Base-by-base conservation (phyloP, 495 filamentous ascomycete genomes). In the Daldinia concentrica region DNA sequence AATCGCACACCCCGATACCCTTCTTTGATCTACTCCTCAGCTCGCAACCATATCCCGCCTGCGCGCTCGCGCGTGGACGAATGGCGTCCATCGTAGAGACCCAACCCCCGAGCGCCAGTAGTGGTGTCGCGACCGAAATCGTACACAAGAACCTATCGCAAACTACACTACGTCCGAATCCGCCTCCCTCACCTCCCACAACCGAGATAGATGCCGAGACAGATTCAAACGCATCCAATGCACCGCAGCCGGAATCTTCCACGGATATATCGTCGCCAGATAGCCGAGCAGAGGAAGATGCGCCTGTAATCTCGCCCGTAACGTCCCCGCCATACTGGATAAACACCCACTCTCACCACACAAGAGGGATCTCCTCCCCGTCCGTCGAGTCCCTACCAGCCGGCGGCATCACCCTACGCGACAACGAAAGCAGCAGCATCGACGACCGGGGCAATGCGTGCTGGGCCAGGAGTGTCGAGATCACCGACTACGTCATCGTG, bases 391-490 rank as follows among this genome's bases (percentile, higher is more conserved):
- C 84, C n/a, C 69, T 82, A 14, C 75, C 78, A 0, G 67, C 72
- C 3, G 83, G 84, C 26, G 84, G 80, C 29, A 88, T 88, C 58
- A 84, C 79, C 15, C 73, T 88, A 52, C 82, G 80, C 43, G 86
- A 88, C 66, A 87, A 87, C 75, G 83, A 85, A 64, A 80, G 72
- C 24, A 79, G 79, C 62, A 80, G 79, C 14, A 74, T 72, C 15
- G 78, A 80, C 32, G 80, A 83, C 43, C 80, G 83, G 54, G 86
- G 85, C 61, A 79, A 81, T 29, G 84, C 85, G 11, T 87, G 86
- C 74, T 88, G 86, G 86, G 86, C 86, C 30, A 83, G 79, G 74
- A 85, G 84, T 68, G 86, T 87, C 26, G 75, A 83, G 72, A 81
- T 88, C 55, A 79, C 81, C 5, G 83, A 87, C 56, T 79, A 82